These are phyloP conservation scores for Acanthochlamys bracteata DNA, from an alignment of 106 monocot genomes.

Conservation along the genomic window DNA sequence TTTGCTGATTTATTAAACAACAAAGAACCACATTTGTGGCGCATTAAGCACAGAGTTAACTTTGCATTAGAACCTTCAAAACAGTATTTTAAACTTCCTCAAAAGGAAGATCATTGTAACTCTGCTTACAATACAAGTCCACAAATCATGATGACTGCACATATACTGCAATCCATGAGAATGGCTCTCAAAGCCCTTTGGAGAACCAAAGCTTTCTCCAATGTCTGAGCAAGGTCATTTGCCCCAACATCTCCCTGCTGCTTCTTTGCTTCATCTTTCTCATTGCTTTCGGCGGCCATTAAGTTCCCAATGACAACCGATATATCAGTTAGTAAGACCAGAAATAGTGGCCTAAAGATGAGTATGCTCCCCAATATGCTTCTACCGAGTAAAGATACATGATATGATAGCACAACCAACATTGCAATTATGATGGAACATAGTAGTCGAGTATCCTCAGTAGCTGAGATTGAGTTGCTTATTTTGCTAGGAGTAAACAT, in stretches of 20 bases:
- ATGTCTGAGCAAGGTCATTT: slow-evolving; percentile 19
- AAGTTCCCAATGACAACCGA: slow-evolving; percentile 37
- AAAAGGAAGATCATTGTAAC: background rate
- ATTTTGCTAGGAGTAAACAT: slow-evolving; percentile 27
- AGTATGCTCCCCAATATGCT: slow-evolving; percentile 15
- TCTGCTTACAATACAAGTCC: slow-evolving; percentile 5
- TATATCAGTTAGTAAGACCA: slow-evolving; percentile 46
- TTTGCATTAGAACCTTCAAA: too few relatives aligned
- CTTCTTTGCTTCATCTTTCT: slow-evolving; percentile 1
- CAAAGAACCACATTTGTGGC: too few relatives aligned
- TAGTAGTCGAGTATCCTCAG: slow-evolving; percentile 45
- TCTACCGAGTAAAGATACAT: slow-evolving; percentile 7
- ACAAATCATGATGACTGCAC: slow-evolving; percentile 52
- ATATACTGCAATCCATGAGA: slow-evolving; percentile 55
- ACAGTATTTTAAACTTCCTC: background rate
- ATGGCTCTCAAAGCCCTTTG: slow-evolving; percentile 33
- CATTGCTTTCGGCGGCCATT: slow-evolving; percentile 9
- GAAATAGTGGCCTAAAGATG: slow-evolving; percentile 43
- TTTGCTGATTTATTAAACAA: too few relatives aligned
- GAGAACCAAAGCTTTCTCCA: slow-evolving; percentile 31
- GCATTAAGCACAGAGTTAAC: too few relatives aligned
- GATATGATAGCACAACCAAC: slow-evolving; percentile 29
- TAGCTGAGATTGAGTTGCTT: slow-evolving; percentile 22
- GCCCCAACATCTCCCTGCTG: slow-evolving; percentile 8
- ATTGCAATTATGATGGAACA: slow-evolving; percentile 23